phyloP scores from a whole-genome alignment of 371 early-diverging fungal genomes.

The Entomophthora muscae region DNA sequence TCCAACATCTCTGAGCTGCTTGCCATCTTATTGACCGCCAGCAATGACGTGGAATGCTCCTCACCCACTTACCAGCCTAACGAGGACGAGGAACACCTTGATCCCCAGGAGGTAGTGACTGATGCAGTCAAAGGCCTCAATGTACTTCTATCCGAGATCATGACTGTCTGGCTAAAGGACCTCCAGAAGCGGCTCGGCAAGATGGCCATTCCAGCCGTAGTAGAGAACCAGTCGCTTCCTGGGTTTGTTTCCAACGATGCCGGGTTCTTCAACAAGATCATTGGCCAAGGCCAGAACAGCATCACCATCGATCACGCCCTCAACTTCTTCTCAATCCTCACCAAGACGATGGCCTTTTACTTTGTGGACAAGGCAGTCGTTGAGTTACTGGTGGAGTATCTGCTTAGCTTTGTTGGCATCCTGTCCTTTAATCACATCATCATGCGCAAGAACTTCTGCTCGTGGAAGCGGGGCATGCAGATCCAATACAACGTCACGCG shows the following conservation, averaged over 20 bases:
- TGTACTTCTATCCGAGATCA: constrained; percentile 5
- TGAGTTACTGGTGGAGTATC: constrained; percentile 71
- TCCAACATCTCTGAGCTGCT: constrained; percentile 85
- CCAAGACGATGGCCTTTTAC: constrained; percentile 87
- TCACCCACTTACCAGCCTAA: constrained; percentile 2
- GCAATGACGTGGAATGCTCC: constrained; percentile 1
- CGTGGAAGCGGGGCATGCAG: constrained; percentile 88
- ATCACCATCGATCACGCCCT: constrained; percentile 84
- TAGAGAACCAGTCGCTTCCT: constrained; percentile 79
- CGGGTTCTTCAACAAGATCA: constrained; percentile 62
- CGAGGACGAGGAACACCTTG: neutral
- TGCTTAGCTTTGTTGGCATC: constrained; percentile 79
- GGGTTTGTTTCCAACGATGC: constrained; percentile 80
- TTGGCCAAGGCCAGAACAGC: constrained; percentile 48
- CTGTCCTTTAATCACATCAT: constrained; percentile 88
- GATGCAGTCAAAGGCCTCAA: constrained; percentile 9
- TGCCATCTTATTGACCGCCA: constrained; percentile 8
- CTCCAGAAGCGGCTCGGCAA: constrained; percentile 80
- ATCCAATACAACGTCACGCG: constrained; percentile 93
- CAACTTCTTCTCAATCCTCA: constrained; percentile 75
- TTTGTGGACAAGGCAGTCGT: constrained; percentile 52
- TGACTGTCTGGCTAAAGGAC: constrained; percentile 72
- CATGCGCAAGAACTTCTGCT: constrained; percentile 63
- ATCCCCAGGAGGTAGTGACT: constrained; percentile 1
- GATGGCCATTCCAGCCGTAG: constrained; percentile 86